phyloP scores from a whole-genome alignment of 148 eudicot genomes.

The Rhododendron vialii region DNA sequence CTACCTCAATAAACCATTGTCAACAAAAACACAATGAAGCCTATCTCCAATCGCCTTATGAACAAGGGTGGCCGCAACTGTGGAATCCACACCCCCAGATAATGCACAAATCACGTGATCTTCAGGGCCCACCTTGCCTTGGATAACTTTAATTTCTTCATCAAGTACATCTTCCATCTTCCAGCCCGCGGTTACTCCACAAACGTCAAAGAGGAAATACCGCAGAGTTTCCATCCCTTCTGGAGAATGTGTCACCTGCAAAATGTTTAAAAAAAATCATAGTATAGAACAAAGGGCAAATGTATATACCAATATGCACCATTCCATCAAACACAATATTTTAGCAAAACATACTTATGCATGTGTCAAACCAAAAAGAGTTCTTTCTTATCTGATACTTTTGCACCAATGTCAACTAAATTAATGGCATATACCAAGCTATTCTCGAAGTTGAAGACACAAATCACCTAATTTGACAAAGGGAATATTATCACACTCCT shows the following conservation, averaged over 20 bases:
- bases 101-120: slow-evolving; percentile 96
- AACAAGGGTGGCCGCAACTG: slow-evolving; percentile 97
- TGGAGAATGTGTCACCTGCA: slow-evolving; percentile 92
- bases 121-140: slow-evolving; percentile 60
- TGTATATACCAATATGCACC: not conserved
- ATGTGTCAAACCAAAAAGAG: not conserved
- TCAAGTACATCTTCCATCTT: slow-evolving; percentile 89
- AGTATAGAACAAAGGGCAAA: not conserved
- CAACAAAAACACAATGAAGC: slow-evolving; percentile 91
- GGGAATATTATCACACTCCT: not conserved
- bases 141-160: slow-evolving; percentile 71
- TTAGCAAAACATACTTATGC: not conserved
- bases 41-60: slow-evolving; percentile 95
- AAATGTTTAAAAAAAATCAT: slow-evolving; percentile 8
- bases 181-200: slow-evolving; percentile 81
- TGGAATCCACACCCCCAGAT: slow-evolving; percentile 97
- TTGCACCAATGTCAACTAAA: not conserved
- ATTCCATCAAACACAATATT: not conserved
- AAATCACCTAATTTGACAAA: not conserved
- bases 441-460: not conserved
- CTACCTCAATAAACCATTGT: slow-evolving; percentile 89
- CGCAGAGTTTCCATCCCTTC: slow-evolving; percentile 86
- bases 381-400: not conserved
- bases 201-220: slow-evolving; percentile 74
- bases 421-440: not conserved